Evolutionary conservation across 2,329 filamentous ascomycete species (phyloP), one percentile per base, ranked within the genome.

Genomic region (Sarocladiaceae sp.): DNA sequence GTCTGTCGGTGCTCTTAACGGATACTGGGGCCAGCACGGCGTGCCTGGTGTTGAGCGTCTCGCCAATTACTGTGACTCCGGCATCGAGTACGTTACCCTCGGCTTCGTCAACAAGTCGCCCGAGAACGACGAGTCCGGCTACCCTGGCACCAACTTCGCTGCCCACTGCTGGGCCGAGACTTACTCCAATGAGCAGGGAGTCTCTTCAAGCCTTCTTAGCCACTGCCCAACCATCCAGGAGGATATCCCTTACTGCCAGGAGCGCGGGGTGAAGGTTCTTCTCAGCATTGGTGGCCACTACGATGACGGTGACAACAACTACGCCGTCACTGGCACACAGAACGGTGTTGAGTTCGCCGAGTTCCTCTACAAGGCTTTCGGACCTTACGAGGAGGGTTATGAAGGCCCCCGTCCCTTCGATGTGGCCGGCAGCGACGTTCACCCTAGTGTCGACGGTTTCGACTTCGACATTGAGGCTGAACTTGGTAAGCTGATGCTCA

Each of bases 201-300:
- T 54, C 5, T 17, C 51, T 15, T 66, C 69, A 11, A 55, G 63
- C 13, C 63, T 73, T 20, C 62, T 70, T 50, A 62, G 56, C 52
- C 58, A 68, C 51, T 76, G 72, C 55, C 47, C 59, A 4, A 52
- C 51, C 6, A 66, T 76, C 36, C 65, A 69, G 56, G 51, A 62
- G 28, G 71, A 73, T 51, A 72, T 74, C 51, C 58, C 65, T 23
- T 67, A 69, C 58, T 76, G 73, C 62, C 68, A 73, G 59, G 44
- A 56, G 22, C 64, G 62, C 48, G 70, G 71, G 52, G 68, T 73
- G 55, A 75, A 75, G 63, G 59, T 76, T 33, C 59, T 75, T 31
- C 60, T 76, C 17, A 68, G 69, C 57, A 68, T 75, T 26, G 72
- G 71, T 7, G 72, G 72, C 22, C 60, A 57, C 2, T 64, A 59